A percentile compares a stretch with the other conserved stretches of the same genome.
These are phyloP conservation scores for Penicillium pancosmium DNA, from an alignment of 495 filamentous ascomycete genomes.

Conservation along the genomic window DNA sequence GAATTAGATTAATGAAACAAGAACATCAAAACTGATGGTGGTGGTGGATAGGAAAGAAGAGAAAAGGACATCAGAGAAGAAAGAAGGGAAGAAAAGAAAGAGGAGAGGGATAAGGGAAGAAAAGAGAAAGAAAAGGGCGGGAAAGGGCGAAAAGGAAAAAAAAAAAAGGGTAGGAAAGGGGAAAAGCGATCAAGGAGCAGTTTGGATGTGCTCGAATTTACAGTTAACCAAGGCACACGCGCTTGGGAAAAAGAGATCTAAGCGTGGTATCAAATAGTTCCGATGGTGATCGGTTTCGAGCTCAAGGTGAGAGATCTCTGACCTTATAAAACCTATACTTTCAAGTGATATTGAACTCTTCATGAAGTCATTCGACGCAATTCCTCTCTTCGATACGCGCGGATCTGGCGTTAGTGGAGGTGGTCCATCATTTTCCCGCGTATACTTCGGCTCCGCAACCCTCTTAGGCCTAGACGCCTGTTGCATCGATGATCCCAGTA, in stretches of 20 bases:
- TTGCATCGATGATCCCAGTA: neutral
- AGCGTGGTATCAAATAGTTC: neutral
- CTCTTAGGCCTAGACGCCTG: slow-evolving; percentile 3
- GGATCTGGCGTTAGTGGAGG: slow-evolving; percentile 30
- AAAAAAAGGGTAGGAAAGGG: slow-evolving; percentile 21
- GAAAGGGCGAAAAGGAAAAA: slow-evolving; percentile 10
- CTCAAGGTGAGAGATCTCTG: no score
- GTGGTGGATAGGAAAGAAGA: slow-evolving; percentile 19
- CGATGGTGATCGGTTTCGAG: no score
- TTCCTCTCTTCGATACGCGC: slow-evolving; percentile 19
- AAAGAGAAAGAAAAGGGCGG: slow-evolving; percentile 17
- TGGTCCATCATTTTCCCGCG: slow-evolving; percentile 13
- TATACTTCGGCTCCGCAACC: slow-evolving; percentile 5
- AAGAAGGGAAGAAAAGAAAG: slow-evolving; percentile 18
- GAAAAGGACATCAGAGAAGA: neutral
- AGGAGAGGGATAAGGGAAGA: slow-evolving; percentile 11
- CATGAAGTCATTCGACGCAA: slow-evolving; percentile 11
- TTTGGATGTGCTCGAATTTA: slow-evolving; percentile 9
- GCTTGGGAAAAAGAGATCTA: neutral
- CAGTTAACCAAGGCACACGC: no score
- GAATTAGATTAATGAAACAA: slow-evolving; percentile 35
- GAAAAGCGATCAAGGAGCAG: slow-evolving; percentile 21
- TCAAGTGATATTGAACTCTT: neutral
- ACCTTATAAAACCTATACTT: no score
- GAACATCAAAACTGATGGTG: slow-evolving; percentile 17